Percentiles rank a stretch among this genome's conserved stretches.
These are phyloP conservation scores for Ambrosia artemisiifolia DNA, from an alignment of 129 eudicot genomes.

Conservation along the genomic window DNA sequence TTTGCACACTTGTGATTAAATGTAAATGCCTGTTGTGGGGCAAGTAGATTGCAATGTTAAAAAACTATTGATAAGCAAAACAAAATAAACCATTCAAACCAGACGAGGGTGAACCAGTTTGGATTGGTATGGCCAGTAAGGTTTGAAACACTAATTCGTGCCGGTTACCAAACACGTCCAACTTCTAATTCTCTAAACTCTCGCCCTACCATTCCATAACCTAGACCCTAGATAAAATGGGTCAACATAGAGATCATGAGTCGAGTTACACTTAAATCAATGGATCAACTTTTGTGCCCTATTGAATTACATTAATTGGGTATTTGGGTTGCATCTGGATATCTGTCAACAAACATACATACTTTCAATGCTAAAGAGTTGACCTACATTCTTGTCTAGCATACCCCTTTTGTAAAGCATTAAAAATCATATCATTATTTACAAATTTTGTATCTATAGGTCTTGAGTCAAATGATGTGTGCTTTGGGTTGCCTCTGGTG, in stretches of 20 bases:
- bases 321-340: background rate
- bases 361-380: background rate
- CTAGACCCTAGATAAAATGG: background rate
- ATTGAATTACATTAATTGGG: background rate
- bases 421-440: background rate
- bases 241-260: background rate
- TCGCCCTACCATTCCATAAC: background rate
- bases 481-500: background rate
- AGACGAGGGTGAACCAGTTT: no score
- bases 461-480: background rate
- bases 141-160: no score
- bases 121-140: no score
- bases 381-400: background rate
- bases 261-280: background rate
- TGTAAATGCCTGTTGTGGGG: background rate
- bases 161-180: no score
- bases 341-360: background rate
- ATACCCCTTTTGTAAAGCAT: background rate
- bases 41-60: no score
- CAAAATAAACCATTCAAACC: no score
- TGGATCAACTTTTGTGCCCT: no score
- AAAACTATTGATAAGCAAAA: no score
- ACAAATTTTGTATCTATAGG: background rate
- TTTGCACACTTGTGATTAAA: no score
- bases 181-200: background rate